Evolutionary conservation across 192 early-diverging fungal genomes (phyloP), one percentile per base, ranked within the genome.

Genomic region (Coemansia sp.): DNA sequence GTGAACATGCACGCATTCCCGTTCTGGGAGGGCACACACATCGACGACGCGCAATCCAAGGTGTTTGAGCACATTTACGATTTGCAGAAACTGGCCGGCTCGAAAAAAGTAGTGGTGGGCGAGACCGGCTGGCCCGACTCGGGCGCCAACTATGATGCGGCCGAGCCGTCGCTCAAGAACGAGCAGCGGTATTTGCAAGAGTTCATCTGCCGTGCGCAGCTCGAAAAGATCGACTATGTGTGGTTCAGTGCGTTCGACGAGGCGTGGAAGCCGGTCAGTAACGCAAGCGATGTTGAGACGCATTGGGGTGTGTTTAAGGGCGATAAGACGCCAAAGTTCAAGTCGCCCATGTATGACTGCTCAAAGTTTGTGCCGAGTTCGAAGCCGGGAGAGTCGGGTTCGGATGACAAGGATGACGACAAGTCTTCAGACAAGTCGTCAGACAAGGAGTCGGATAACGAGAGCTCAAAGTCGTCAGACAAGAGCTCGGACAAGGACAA

Each of bases 161-260:
- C 85, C n/a, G 84, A 83, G 6, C 85, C 88, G 3, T 83, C 83
- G 6, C 54, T 84, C 0, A 61, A 69, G 17, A 88, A 90, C 73
- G 66, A 87, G 54, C 84, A 90, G 71, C 80, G 54, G n/a, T 90
- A 86, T 53, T 57, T 88, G 47, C 48, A 82, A 56, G 80, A 82
- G 51, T 90, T 86, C 64, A 76, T 87, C 6, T 90, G 88, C 58
- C 69, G 71, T 12, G 88, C 88, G 21, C 84, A 86, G 54, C 69
- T 74, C 8, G 66, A 76, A 49, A 77, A 80, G 2, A 59, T 85
- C 19, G 70, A 84, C 25, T 90, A 90, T 59, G 85, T 85, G 53
- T 90, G 78, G 77, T 90, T 90, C 70, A 84, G 85, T 54, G 82
- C 86, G 3, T 86, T 87, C 74, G 88, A 90, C 59, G 86, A 87